phyloP scores from a whole-genome alignment of 768 basidiomycete species.

The Pholiota conissans region DNA sequence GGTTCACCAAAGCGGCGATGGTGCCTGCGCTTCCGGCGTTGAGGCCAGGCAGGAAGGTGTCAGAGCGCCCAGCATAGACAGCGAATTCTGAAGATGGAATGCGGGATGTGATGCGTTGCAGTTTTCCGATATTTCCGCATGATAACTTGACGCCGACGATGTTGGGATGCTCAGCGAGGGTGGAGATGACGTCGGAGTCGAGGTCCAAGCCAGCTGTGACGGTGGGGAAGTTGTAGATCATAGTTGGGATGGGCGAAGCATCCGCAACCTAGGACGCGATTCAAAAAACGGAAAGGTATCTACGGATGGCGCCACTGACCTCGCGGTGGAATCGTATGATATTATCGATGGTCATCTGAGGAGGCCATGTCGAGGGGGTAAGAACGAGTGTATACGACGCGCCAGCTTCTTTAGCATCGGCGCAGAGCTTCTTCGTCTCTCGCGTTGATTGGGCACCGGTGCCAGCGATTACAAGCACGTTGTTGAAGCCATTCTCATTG shows the following conservation, averaged over 20 bases:
- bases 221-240: conserved; percentile 86
- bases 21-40: conserved; percentile 61
- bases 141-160: conserved; percentile 87
- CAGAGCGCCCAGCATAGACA: conserved; percentile 75
- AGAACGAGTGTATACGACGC: conserved; percentile 76
- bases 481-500: conserved; percentile 66
- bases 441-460: conserved; percentile 81
- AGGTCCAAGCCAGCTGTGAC: conserved; percentile 84
- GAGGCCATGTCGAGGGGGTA: conserved; percentile 72
- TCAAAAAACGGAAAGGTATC: not conserved
- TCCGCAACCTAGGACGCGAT: conserved; percentile 54
- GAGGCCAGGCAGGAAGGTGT: conserved; percentile 65
- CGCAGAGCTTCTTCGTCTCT: conserved; percentile 68
- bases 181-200: conserved; percentile 73
- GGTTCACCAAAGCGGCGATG: conserved; percentile 65
- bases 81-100: conserved; percentile 57
- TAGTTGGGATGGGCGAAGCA: conserved; percentile 64
- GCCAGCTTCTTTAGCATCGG: conserved; percentile 79
- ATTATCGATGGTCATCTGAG: conserved; percentile 60
- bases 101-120: conserved; percentile 68
- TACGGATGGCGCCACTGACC: conserved; percentile 29
- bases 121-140: conserved; percentile 83
- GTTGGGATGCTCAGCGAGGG: conserved; percentile 76
- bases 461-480: conserved; percentile 75
- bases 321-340: conserved; percentile 68